Base-by-base conservation (phyloP, 1,284 basidiomycete species). In the Omphalotus olearius region DNA sequence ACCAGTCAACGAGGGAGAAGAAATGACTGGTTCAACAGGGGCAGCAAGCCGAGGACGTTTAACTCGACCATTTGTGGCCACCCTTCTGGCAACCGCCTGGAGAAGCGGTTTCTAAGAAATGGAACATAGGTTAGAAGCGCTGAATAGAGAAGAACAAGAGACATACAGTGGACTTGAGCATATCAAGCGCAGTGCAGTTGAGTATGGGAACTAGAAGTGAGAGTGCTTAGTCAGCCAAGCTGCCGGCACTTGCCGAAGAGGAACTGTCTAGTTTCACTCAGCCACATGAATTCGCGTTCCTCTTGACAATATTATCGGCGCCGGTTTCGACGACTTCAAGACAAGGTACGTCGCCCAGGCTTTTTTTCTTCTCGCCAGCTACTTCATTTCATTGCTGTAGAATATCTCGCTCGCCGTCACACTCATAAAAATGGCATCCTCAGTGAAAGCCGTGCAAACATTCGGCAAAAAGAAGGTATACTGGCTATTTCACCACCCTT, bases 401-500 rank as follows among this genome's bases (percentile, higher is more conserved):
- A 50, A 39, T 51, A 38, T 51, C 47, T 50, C 51, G 39, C 44
- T 53, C 51, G 51, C 44, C 47, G 47, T 33, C 20, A 25, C n/a
- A 28, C 48, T 47, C 52, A 54, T 55, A 51, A 81, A 72, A 72
- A 90, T 91, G 87, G 79, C 83, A 66, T 82, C 86, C 62, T 74
- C 84, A 71, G 71, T 73, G 63, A 89, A 91, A 76, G 89, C 92
- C 78, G 93, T 97, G 63, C 94, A 97, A 72, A 94, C 91, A 59
- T 97, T 97, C 76, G 93, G 93, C 75, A 97, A 97, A 90, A 97
- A 97, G 87, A 96, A 96, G 88, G 91, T 82, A 67, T 60, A 82
- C 69, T 16, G 6, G 50, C 18, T 47, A n/a, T 47, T 25, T 18
- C 54, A 37, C 36, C 41, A 25, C 10, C 16, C n/a, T 3, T 35